These are phyloP conservation scores for Trametes sanguinea DNA, from an alignment of 768 basidiomycete species.

Conservation along the genomic window DNA sequence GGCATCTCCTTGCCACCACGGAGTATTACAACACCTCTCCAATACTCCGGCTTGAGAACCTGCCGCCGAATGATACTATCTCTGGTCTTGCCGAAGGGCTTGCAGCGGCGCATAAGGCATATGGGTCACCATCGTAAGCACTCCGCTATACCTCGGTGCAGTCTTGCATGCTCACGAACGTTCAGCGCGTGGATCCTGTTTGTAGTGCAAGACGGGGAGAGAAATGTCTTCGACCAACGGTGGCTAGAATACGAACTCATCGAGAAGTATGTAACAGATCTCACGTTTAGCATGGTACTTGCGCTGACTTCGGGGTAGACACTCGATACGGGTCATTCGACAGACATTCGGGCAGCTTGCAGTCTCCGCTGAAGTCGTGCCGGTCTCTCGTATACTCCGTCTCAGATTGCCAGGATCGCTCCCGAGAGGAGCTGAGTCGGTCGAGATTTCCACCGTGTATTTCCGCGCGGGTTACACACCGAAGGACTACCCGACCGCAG, in stretches of 20 bases:
- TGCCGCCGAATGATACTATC: conserved; percentile 75
- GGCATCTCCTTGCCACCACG: conserved; percentile 68
- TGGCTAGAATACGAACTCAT: conserved; percentile 86
- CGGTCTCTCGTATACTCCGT: conserved; percentile 38
- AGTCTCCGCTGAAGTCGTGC: conserved; percentile 54
- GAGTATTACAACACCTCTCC: conserved; percentile 66
- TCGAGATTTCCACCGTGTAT: conserved; percentile 88
- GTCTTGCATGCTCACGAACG: background rate
- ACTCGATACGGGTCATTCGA: conserved; percentile 73
- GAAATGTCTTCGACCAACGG: conserved; percentile 94
- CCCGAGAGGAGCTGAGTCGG: conserved; percentile 36
- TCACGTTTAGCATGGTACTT: background rate
- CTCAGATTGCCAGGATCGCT: conserved; percentile 42
- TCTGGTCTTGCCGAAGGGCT: conserved; percentile 73
- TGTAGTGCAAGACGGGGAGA: conserved; percentile 85
- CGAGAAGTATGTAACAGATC: conserved; percentile 56
- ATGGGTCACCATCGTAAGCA: conserved; percentile 55
- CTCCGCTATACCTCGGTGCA: background rate
- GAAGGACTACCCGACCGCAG: conserved; percentile 66
- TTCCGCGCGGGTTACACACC: conserved; percentile 91
- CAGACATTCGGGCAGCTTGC: conserved; percentile 75
- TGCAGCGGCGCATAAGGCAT: conserved; percentile 77
- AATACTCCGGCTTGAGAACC: conserved; percentile 50
- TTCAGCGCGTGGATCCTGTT: conserved; percentile 68
- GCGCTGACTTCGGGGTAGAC: conserved; percentile 42